Evolutionary conservation across 345 rosid species (phyloP), one percentile per base, ranked within the genome.

Genomic region (Pugionium cornutum): DNA sequence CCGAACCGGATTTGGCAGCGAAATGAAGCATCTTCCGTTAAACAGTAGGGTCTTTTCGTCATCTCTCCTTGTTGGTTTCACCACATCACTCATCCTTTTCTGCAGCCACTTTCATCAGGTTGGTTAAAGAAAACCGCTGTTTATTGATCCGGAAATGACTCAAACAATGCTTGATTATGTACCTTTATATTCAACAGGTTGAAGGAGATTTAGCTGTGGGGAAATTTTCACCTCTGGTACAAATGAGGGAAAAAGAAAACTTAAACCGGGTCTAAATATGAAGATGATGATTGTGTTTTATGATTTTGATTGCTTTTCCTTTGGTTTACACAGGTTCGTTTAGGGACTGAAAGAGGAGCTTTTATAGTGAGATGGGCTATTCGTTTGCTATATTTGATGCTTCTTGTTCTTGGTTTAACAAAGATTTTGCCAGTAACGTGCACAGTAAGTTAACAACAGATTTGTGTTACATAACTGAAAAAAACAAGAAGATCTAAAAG

Each of bases 101-200:
- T 87, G 98, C 50, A 92, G 98, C 75, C 98, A 92, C 68, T 92
- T 92, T 76, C 89, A 92, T 77, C 98, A 86, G 89, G 98, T 85
- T 67, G 18, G 53, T 61, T 45, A 5, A 27, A 8, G 1, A 33
- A 58, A 49, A 43, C 0, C 0, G 1, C 0, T 4, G 30, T 42
- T 4, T 72, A 57, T 4, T 57, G 41, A 33, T n/a, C 34, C 7
- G 2, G 3, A 58, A 0, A 30, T 26, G 18, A 9, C 6, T 5
- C 5, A 10, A 4, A 5, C 34, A 42, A 35, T 51, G 29, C 67
- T 65, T 34, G 18, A 34, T 34, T 51, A 62, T 30, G 18, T 44
- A 29, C 7, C 1, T 37, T 55, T 39, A 10, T 8, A 48, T 53
- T 58, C 46, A 8, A 66, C 83, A 84, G 98, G 80, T 89, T 52